A percentile compares a stretch with the other conserved stretches of the same genome.
phyloP scores from a whole-genome alignment of 768 basidiomycete species.

The Gyrodon lividus region DNA sequence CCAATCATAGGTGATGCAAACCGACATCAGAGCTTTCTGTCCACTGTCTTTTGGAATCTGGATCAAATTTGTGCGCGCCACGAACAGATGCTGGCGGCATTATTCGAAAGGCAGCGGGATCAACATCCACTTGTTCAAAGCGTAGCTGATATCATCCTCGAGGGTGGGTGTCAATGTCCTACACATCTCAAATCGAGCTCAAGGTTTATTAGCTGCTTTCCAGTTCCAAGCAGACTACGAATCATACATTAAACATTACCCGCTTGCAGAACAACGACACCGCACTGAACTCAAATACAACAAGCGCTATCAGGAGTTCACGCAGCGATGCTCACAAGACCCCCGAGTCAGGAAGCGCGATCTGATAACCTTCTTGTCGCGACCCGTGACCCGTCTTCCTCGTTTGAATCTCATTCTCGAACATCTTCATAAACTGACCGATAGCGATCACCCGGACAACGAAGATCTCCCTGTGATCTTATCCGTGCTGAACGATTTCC shows the following conservation, averaged over 20 bases:
- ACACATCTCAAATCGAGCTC: conserved; percentile 11
- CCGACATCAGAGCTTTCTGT: conserved; percentile 62
- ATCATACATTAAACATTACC: conserved; percentile 84
- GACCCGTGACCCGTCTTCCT: conserved; percentile 87
- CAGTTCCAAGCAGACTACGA: conserved; percentile 69
- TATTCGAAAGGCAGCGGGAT: conserved; percentile 81
- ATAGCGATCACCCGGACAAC: conserved; percentile 73
- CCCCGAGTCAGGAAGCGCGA: conserved; percentile 73
- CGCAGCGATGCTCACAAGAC: conserved; percentile 60
- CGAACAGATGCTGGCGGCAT: conserved; percentile 60
- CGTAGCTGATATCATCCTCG: conserved; percentile 82
- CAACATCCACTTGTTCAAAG: conserved; percentile 82
- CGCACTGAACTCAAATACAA: conserved; percentile 74
- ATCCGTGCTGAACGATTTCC: conserved; percentile 62
- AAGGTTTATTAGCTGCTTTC: conserved; percentile 30
- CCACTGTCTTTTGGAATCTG: conserved; percentile 84
- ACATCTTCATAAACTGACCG: conserved; percentile 64
- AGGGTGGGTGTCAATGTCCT: conserved; percentile 47
- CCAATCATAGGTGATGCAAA: conserved; percentile 57
- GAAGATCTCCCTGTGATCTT: conserved; percentile 75
- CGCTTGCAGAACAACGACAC: conserved; percentile 79
- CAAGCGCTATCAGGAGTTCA: conserved; percentile 61
- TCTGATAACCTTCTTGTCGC: conserved; percentile 76
- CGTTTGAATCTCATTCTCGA: conserved; percentile 74
- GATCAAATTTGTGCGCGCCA: conserved; percentile 66